Conservation (phyloP, 2,329 filamentous ascomycete genomes). For the Orbilia blumenaviensis region DNA sequence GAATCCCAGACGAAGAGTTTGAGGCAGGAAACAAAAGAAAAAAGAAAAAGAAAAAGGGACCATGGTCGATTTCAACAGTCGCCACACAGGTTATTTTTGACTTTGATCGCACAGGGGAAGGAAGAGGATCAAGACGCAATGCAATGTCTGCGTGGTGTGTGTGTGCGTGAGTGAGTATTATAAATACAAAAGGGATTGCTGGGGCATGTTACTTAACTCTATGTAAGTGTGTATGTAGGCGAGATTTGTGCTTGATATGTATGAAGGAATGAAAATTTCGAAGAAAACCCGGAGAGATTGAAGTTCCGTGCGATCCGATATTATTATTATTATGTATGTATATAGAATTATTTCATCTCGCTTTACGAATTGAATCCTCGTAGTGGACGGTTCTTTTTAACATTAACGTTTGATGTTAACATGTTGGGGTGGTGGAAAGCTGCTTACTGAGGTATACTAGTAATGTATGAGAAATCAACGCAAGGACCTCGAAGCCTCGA, state of each 20-base stretch:
- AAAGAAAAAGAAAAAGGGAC: too few relatives aligned
- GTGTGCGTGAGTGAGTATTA: too few relatives aligned
- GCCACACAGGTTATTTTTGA: slow-evolving; percentile 33
- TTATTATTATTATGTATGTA: too few relatives aligned
- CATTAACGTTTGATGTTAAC: too few relatives aligned
- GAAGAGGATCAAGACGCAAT: too few relatives aligned
- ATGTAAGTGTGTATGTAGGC: neutral
- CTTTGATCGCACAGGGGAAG: neutral
- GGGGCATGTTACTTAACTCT: too few relatives aligned
- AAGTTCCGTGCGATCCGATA: slow-evolving; percentile 9
- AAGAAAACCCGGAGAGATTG: neutral
- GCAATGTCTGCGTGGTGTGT: too few relatives aligned
- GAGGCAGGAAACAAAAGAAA: too few relatives aligned
- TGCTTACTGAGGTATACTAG: slow-evolving; percentile 15
- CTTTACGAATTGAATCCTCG: too few relatives aligned
- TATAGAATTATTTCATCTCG: too few relatives aligned
- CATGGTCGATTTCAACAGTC: slow-evolving; percentile 30
- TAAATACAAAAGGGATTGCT: too few relatives aligned
- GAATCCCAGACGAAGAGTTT: slow-evolving; percentile 18
- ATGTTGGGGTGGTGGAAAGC: neutral
- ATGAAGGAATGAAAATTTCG: neutral
- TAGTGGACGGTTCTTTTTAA: too few relatives aligned
- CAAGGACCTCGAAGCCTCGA: neutral
- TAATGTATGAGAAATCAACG: slow-evolving; percentile 32
- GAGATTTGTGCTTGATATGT: neutral